Percentiles rank a stretch among this genome's conserved stretches.
phyloP scores from a whole-genome alignment of 1,284 basidiomycete species.

The Irpex sp. region DNA sequence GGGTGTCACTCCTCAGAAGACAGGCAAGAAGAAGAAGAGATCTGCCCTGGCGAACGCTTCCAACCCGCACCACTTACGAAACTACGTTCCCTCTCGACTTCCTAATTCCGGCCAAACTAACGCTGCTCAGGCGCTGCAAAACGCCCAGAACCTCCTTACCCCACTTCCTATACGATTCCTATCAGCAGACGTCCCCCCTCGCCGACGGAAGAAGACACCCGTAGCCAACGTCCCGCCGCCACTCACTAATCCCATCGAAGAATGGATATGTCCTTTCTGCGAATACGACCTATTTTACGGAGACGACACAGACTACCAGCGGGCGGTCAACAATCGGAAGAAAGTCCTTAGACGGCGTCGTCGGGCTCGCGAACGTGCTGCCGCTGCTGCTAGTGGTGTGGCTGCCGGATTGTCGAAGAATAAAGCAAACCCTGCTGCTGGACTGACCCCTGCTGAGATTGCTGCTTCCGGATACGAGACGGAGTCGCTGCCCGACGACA shows the following conservation, averaged over 20 bases:
- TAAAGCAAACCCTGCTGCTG: constrained; percentile 19
- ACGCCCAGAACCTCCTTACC: constrained; percentile 47
- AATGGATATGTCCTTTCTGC: constrained; percentile 89
- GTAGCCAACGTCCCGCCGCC: constrained; percentile 33
- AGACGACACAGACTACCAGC: constrained; percentile 58
- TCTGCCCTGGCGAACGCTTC: constrained; percentile 82
- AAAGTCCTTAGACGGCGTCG: constrained; percentile 72
- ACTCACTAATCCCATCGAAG: constrained; percentile 64
- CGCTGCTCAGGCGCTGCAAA: constrained; percentile 34
- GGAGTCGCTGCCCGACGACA: background rate
- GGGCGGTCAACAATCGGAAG: constrained; percentile 71
- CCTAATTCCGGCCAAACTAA: constrained; percentile 51
- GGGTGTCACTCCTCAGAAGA: constrained; percentile 30
- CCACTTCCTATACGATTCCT: constrained; percentile 65
- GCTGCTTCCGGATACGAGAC: background rate
- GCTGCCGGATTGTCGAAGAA: constrained; percentile 27
- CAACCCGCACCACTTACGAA: constrained; percentile 87
- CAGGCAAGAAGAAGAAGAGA: constrained; percentile 84
- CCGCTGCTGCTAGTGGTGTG: constrained; percentile 37
- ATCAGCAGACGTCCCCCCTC: constrained; percentile 60
- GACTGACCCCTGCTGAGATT: background rate
- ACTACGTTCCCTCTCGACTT: constrained; percentile 80
- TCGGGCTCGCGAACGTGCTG: constrained; percentile 76
- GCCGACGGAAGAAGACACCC: constrained; percentile 33
- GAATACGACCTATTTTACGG: constrained; percentile 86